Conservation (phyloP, 805 yeast species). For the Starmerella khaoyaiensis region DNA sequence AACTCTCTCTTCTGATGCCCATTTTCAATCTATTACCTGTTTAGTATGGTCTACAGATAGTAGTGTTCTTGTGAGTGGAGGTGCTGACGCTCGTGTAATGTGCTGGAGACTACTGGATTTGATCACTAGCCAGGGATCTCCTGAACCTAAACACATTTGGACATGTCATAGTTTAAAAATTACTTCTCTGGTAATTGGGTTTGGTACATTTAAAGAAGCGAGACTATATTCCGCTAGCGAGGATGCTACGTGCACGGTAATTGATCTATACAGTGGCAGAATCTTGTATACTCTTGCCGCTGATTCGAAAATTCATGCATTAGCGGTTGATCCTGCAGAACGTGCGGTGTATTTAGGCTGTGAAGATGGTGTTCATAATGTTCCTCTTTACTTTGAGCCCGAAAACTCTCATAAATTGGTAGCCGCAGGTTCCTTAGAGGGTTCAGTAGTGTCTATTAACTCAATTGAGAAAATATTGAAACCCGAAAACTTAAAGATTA, state of each 20-base stretch:
- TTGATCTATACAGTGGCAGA: constrained; percentile 37
- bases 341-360: constrained; percentile 63
- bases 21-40: constrained; percentile 61
- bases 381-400: constrained; percentile 38
- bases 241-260: constrained; percentile 65
- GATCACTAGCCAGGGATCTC: constrained; percentile 23
- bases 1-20: constrained; percentile 55
- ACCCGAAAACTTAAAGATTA: constrained; percentile 27
- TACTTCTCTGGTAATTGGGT: constrained; percentile 36
- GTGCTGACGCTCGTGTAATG: constrained; percentile 65
- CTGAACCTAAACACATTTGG: constrained; percentile 20
- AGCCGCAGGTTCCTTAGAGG: constrained; percentile 45
- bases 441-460: constrained; percentile 40
- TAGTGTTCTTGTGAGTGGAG: constrained; percentile 57
- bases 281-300: constrained; percentile 63
- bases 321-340: constrained; percentile 67
- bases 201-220: constrained; percentile 46
- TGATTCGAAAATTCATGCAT: constrained; percentile 40
- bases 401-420: constrained; percentile 34
- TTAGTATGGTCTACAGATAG: constrained; percentile 51
- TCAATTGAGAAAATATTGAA: constrained; percentile 28
- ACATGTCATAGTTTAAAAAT: constrained; percentile 36
- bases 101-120: constrained; percentile 63
- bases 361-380: constrained; percentile 45
- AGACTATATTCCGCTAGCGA: constrained; percentile 55